Evolutionary conservation across 129 eudicot species (phyloP).

Genomic region (Chrysanthemum makinoi): DNA sequence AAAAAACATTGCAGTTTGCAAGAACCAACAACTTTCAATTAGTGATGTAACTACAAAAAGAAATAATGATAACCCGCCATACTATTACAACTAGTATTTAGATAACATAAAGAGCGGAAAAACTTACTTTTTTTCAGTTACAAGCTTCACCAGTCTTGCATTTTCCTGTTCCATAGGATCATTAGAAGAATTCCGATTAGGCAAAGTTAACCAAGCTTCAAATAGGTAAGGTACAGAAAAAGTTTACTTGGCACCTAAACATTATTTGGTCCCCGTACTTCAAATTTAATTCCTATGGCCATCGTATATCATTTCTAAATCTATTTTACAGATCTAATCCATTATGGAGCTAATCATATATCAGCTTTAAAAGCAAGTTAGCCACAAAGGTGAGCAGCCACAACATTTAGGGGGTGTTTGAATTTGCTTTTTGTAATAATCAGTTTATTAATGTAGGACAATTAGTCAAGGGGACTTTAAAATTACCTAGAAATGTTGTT

Average conservation of each 20-base stretch:
- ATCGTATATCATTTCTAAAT: no score
- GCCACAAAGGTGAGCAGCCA: not conserved
- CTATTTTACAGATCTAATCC: not conserved
- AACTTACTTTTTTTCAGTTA: slow-evolving; percentile 68
- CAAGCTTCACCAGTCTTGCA: slow-evolving; percentile 49
- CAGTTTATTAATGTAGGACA: no score
- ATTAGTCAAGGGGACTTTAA: no score
- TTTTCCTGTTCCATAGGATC: slow-evolving; percentile 59
- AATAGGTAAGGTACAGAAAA: not conserved
- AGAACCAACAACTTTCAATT: no score
- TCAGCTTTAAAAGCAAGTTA: not conserved
- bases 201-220: not conserved
- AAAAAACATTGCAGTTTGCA: no score
- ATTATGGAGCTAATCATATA: not conserved
- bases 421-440: not conserved
- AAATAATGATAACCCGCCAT: not conserved
- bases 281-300: no score
- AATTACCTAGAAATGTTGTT: no score
- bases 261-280: no score
- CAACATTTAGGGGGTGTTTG: not conserved
- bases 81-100: not conserved
- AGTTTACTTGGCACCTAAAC: no score
- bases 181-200: slow-evolving; percentile 14
- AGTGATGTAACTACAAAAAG: no score
- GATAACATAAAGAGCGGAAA: not conserved